Evolutionary conservation across 805 yeast species (phyloP), one percentile per base, ranked within the genome.

Genomic region (Suhomyces sp.): DNA sequence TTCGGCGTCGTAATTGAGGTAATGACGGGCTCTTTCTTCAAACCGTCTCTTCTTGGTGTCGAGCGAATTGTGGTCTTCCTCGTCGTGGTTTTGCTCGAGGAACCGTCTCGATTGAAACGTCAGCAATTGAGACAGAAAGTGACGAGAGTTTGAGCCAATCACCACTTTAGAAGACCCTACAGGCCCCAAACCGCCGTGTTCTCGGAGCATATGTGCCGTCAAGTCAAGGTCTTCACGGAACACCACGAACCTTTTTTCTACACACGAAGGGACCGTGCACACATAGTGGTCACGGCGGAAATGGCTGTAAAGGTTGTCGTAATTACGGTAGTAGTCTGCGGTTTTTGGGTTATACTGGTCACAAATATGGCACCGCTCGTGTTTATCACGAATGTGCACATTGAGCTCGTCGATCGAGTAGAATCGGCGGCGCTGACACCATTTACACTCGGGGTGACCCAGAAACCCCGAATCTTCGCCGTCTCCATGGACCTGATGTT

Each of bases 311-410:
- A 94, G 75, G 39, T 82, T 75, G 44, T 86, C 86, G 64, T 93
- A 93, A 66, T 92, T 80, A 57, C 78, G 78, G 71, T 86, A 94
- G 68, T 88, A 91, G 48, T 69, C 72, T 0, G 76, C 74, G 4
- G 63, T 62, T 58, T 82, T 85, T 0, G 96, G 96, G 24, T 75
- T 70, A 13, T 80, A 66, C 64, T 81, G 85, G 58, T 91, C 96
- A 72, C 99, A 94, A 29, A 94, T 84, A 60, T 85, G 89, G 67
- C 99, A 94, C 57, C 85, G 83, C 64, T 92, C 97, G 67, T 94
- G 99, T 46, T 73, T 73, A 54, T 88, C 87, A 58, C 96, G 77
- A 71, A 92, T 80, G 68, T 94, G 99, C 29, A 84, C 68, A 57
- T 82, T 83, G 60, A 91, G 75, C 65, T 92, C 98, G 65, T 93